Percentiles rank a stretch among this genome's conserved stretches.
Evolutionary conservation across 169 alveolate species (phyloP).

Genomic region (Toxoplasma gondii): DNA sequence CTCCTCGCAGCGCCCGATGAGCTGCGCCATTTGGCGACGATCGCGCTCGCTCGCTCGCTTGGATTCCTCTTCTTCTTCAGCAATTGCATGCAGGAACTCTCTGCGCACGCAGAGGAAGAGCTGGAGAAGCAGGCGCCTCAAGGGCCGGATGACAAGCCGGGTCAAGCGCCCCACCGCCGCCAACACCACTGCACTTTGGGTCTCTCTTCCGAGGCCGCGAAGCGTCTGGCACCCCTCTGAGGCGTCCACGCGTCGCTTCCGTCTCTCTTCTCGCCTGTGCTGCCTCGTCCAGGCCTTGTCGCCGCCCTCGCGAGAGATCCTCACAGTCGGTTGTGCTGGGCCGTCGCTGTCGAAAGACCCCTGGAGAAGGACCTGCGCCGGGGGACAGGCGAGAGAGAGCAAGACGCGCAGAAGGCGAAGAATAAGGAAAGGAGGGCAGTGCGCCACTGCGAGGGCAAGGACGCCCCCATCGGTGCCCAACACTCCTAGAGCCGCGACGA

Average conservation of each 20-base stretch:
- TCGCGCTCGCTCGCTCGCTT: not conserved
- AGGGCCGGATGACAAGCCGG: not conserved
- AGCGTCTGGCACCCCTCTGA: not conserved
- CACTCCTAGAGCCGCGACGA: not conserved
- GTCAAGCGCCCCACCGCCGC: not conserved
- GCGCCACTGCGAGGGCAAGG: not conserved
- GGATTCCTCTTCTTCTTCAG: not conserved
- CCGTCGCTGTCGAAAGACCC: not conserved
- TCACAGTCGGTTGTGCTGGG: not conserved
- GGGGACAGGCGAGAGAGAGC: slow-evolving; percentile 9
- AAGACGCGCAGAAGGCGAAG: not conserved
- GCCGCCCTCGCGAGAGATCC: not conserved
- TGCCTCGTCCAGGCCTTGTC: not conserved
- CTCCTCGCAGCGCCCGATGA: too few relatives aligned
- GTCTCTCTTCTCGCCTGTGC: not conserved
- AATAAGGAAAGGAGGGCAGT: not conserved
- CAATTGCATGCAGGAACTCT: slow-evolving; percentile 5
- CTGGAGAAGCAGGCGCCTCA: slow-evolving; percentile 33
- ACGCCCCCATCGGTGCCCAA: not conserved
- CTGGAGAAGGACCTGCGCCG: not conserved
- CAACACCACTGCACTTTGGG: not conserved
- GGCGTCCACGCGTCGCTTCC: not conserved
- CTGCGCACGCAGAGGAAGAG: slow-evolving; percentile 14
- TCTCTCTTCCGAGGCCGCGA: not conserved
- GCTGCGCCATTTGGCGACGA: not conserved